Evolutionary conservation across 2,329 filamentous ascomycete genomes (phyloP).

Genomic region (Emergomyces pasteurianus): DNA sequence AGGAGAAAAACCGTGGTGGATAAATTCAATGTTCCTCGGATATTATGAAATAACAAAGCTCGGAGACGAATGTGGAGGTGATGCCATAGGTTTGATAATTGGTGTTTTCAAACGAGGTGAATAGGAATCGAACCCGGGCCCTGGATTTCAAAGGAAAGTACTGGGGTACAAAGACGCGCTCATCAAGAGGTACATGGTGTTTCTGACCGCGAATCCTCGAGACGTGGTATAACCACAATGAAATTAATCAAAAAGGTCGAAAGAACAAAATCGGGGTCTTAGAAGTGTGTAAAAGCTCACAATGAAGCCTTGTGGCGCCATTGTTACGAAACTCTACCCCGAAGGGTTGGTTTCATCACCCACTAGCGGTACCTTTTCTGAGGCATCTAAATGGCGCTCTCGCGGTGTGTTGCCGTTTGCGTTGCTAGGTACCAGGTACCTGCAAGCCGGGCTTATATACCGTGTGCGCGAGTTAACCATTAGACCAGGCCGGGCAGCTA

Average conservation of each 20-base stretch:
- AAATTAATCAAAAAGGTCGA: neutral
- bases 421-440: neutral
- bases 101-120: neutral
- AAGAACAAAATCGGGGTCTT: neutral
- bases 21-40: neutral
- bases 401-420: slow-evolving; percentile 1
- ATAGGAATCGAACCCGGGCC: neutral
- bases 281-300: neutral
- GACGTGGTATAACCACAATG: neutral
- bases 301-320: neutral
- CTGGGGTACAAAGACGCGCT: neutral
- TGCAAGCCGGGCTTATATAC: slow-evolving; percentile 4
- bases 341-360: slow-evolving; percentile 2
- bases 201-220: neutral
- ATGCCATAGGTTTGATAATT: too few species aligned
- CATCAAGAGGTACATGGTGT: neutral
- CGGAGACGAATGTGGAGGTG: neutral
- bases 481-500: slow-evolving; percentile 1
- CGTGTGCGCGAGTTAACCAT: neutral
- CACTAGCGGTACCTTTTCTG: neutral
- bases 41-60: neutral
- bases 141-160: neutral
- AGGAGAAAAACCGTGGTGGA: neutral
- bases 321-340: slow-evolving; percentile 1
- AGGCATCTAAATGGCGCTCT: neutral